Conservation (phyloP, 2,329 filamentous ascomycete genomes). For the Alternaria postmessia region DNA sequence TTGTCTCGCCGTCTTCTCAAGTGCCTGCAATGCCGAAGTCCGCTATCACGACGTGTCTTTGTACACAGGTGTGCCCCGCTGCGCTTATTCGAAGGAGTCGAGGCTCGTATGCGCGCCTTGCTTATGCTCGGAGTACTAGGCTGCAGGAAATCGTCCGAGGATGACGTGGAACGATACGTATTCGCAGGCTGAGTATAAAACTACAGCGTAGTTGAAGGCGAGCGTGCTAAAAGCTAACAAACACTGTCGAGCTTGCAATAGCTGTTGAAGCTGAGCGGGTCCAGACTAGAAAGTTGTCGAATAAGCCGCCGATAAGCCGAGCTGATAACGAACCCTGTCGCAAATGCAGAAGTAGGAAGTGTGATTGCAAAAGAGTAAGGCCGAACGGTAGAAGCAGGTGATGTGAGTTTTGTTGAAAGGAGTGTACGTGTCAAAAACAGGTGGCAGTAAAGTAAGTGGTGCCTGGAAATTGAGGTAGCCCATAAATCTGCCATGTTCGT, state of each 20-base stretch:
- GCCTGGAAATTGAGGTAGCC: conserved; percentile 19
- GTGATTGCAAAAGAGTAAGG: conserved; percentile 7
- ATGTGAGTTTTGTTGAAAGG: conserved; percentile 4
- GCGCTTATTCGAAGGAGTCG: conserved; percentile 7
- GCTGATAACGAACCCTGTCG: conserved; percentile 45
- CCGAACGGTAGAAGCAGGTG: not conserved
- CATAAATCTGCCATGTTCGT: conserved; percentile 30
- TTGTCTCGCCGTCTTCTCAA: not conserved
- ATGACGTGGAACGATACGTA: conserved; percentile 1
- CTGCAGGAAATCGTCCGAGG: conserved; percentile 10
- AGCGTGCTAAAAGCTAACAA: conserved; percentile 1
- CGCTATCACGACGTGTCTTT: not conserved
- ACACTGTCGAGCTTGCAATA: conserved; percentile 8
- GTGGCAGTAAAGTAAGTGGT: conserved; percentile 11
- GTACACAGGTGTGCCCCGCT: conserved; percentile 18
- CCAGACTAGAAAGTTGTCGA: conserved; percentile 36
- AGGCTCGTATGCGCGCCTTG: conserved; percentile 11
- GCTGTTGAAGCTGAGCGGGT: conserved; percentile 20
- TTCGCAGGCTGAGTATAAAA: not conserved
- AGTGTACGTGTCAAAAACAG: conserved; percentile 18
- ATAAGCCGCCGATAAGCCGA: conserved; percentile 45
- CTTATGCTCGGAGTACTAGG: conserved; percentile 10
- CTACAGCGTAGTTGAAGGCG: not conserved
- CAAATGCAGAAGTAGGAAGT: conserved; percentile 4
- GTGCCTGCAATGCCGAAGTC: conserved; percentile 1